Percentiles rank a stretch among this genome's conserved stretches.
These are phyloP conservation scores for Phoma sp. DNA, from an alignment of 2,329 filamentous ascomycete genomes.

Conservation along the genomic window DNA sequence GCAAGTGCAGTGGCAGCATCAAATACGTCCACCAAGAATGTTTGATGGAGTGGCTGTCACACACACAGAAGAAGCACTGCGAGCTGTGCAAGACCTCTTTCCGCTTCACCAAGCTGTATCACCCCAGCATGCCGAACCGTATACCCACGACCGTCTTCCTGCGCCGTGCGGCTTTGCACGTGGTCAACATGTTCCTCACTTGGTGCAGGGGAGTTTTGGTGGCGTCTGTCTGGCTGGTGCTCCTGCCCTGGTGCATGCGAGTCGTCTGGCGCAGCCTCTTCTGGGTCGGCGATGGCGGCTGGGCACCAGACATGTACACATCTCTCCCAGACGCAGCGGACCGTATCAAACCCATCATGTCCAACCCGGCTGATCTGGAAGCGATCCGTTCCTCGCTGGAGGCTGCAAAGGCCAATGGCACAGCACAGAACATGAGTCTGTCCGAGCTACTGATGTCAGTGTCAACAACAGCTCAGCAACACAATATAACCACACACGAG, in stretches of 20 bases:
- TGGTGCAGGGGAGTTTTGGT: conserved; percentile 84
- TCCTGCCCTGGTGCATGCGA: conserved; percentile 89
- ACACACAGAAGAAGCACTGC: conserved; percentile 99
- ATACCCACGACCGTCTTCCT: conserved; percentile 84
- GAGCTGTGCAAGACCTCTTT: conserved; percentile 99
- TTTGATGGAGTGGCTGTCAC: conserved; percentile 97
- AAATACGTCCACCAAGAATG: conserved; percentile 98
- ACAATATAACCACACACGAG: conserved; percentile 48
- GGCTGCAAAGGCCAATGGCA: conserved; percentile 27
- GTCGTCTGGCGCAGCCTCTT: conserved; percentile 93
- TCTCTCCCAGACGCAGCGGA: conserved; percentile 17
- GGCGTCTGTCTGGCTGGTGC: conserved; percentile 83
- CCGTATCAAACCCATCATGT: conserved; percentile 3
- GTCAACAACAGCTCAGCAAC: conserved; percentile 52
- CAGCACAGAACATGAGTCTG: conserved; percentile 28
- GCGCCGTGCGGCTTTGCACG: conserved; percentile 77
- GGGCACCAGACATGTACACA: conserved; percentile 56
- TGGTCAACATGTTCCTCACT: conserved; percentile 73
- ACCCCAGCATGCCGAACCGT: conserved; percentile 87
- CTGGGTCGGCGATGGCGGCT: conserved; percentile 86
- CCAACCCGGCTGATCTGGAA: conserved; percentile 23
- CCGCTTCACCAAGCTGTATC: conserved; percentile 96
- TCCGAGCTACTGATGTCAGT: conserved; percentile 46
- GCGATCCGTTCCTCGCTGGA: conserved; percentile 28
- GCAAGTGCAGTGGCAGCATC: conserved; percentile 99